Conservation (phyloP, 306 rosid genomes). For the Pueraria montana region DNA sequence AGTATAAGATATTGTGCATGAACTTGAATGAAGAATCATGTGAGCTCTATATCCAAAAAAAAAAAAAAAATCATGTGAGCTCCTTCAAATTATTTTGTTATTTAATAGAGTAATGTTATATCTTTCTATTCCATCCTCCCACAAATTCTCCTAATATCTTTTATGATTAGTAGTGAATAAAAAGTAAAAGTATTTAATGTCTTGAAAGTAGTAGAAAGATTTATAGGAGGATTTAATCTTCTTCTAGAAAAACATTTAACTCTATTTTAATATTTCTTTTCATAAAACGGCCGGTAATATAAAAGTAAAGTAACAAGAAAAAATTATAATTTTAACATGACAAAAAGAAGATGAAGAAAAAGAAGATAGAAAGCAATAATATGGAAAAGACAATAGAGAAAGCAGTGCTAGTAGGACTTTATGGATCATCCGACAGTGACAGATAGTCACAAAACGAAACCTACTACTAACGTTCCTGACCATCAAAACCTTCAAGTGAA, state of each 20-base stretch:
- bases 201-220: no score
- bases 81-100: background rate
- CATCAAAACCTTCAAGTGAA: background rate
- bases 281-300: background rate
- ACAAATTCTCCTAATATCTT: no score
- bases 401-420: slow-evolving; percentile 13
- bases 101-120: no score
- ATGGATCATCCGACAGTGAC: slow-evolving; percentile 18
- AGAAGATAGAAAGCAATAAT: background rate
- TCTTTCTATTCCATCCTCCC: no score
- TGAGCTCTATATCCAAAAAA: no score
- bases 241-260: background rate
- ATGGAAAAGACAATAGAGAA: slow-evolving; percentile 30
- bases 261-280: background rate
- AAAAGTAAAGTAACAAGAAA: background rate
- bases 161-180: no score
- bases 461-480: background rate
- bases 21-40: slow-evolving; percentile 2
- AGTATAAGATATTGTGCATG: background rate
- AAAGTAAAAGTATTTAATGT: no score
- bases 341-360: background rate
- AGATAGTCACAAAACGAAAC: background rate
- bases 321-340: background rate
- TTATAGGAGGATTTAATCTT: no score
- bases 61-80: no score